These are phyloP conservation scores for Neonectria magnoliae DNA, from an alignment of 2,329 filamentous ascomycete species.

Conservation along the genomic window DNA sequence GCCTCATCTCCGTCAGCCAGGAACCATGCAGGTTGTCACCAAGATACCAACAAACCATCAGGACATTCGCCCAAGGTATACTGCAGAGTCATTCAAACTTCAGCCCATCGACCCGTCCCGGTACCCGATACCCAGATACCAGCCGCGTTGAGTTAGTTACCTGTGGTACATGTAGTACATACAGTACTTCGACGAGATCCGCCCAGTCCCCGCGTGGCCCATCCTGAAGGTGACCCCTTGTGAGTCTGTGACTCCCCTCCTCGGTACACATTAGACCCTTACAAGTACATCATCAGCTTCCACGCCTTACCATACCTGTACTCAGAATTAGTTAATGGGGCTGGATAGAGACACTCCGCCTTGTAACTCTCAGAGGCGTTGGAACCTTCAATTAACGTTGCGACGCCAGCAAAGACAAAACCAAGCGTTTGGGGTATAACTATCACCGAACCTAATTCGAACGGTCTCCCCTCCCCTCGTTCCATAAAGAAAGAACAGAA, in stretches of 20 bases:
- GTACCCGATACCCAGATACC: not conserved
- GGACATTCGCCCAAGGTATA: not conserved
- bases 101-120: not conserved
- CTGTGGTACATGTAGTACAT: not conserved
- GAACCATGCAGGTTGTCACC: no score
- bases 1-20: not conserved
- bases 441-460: conserved; percentile 42
- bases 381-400: not conserved
- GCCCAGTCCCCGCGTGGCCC: not conserved
- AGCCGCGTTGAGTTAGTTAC: not conserved
- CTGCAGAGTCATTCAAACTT: not conserved
- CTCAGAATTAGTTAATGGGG: not conserved
- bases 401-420: conserved; percentile 35
- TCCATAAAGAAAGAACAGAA: conserved; percentile 25
- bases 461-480: conserved; percentile 32
- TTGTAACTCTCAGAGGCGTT: not conserved
- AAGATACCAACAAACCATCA: not conserved
- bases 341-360: not conserved
- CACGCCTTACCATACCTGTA: not conserved
- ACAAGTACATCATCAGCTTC: not conserved
- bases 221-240: not conserved
- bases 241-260: not conserved
- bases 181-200: not conserved
- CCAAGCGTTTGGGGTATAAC: conserved; percentile 44
- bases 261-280: not conserved